Conservation (phyloP, 2,329 filamentous ascomycete genomes). For the Phyllosticta citrichinensis region DNA sequence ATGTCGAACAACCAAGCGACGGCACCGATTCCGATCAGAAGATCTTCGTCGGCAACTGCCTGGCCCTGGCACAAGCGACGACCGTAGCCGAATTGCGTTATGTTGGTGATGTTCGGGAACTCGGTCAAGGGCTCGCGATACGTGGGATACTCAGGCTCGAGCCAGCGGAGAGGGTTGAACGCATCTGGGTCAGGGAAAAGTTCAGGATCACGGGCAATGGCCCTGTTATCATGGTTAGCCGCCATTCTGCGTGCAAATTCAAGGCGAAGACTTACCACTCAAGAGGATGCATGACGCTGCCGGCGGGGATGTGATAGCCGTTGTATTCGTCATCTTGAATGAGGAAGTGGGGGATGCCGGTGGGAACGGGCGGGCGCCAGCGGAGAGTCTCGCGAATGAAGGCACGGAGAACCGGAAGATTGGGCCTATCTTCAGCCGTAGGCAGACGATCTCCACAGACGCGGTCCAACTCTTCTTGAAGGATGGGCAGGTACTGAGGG, state of each 20-base stretch:
- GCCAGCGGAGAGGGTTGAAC: slow-evolving; percentile 46
- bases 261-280: slow-evolving; percentile 27
- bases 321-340: slow-evolving; percentile 47
- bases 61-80: slow-evolving; percentile 38
- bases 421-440: slow-evolving; percentile 26
- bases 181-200: slow-evolving; percentile 41
- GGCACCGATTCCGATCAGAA: slow-evolving; percentile 33
- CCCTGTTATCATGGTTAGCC: slow-evolving; percentile 24
- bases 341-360: slow-evolving; percentile 45
- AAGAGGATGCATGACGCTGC: slow-evolving; percentile 35
- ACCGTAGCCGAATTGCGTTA: slow-evolving; percentile 46
- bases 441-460: slow-evolving; percentile 31
- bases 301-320: slow-evolving; percentile 48
- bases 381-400: slow-evolving; percentile 30
- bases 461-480: slow-evolving; percentile 31
- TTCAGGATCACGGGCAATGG: slow-evolving; percentile 42
- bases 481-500: slow-evolving; percentile 32
- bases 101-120: slow-evolving; percentile 44
- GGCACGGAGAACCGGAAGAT: slow-evolving; percentile 30
- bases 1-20: slow-evolving; percentile 39
- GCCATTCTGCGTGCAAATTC: background rate
- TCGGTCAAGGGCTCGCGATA: slow-evolving; percentile 42
- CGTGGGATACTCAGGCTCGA: slow-evolving; percentile 41
- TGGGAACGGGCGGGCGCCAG: slow-evolving; percentile 36
- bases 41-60: slow-evolving; percentile 32